Evolutionary conservation across 257 asterid genomes (phyloP), one percentile per base, ranked within the genome.

Genomic region (Echites panduratus): DNA sequence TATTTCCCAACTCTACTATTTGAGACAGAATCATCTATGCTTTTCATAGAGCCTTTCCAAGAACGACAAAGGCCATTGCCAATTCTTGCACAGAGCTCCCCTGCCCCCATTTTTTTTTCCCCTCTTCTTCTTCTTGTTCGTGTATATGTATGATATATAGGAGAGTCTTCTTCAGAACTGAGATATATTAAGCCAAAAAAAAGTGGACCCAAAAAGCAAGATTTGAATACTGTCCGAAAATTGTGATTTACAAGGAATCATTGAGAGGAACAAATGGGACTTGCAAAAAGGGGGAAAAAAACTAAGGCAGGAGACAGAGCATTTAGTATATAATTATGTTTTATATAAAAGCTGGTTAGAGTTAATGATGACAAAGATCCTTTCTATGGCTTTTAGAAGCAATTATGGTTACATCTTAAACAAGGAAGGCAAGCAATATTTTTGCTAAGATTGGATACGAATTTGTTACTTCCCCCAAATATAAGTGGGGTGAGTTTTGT

Each of bases 1-100:
- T 73, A 88, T 50, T 62, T 83, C 2, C 97, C 97, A 7, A 85
- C 48, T 63, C 54, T 80, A 79, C 90, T 80, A 74, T 84, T 84
- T 57, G 89, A 80, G 58, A 88, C 66, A 2, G 83, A 64, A 41
- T 84, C 80, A 59, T 90, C 85, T 27, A 88, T 26, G 35, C 78
- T 73, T 35, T 68, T 70, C 52, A 76, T 82, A 82, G 83, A 70
- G 29, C 81, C 77, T 14, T 75, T 84, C 89, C 85, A 83, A 5
- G 80, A 72, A 40, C 65, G 74, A 67, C 77, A 70, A 43, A 77
- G 0, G 24, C 19, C 73, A 44, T 43, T 72, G 49, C 74, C 50
- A 40, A 75, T 44, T 70, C 19, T 52, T 52, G 76, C 47, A 68
- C 79, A 78, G 13, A 78, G 52, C 52, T 83, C 82, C 62, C 84